Base-by-base conservation (phyloP, 371 early-diverging fungal species). In the Apophysomyces trapeziformis region DNA sequence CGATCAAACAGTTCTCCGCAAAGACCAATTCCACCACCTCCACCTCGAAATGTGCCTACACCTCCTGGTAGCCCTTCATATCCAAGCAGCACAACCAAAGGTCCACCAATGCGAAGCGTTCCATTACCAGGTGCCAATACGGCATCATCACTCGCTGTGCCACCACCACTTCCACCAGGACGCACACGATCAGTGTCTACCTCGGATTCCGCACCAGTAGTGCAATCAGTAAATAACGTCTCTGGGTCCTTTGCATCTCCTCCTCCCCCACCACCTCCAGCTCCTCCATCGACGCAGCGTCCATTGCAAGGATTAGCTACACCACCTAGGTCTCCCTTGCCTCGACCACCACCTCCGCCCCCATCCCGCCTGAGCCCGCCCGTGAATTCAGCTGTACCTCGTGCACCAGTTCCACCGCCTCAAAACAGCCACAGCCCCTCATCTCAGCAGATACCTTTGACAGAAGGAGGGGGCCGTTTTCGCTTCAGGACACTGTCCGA, bases 1-100 rank as follows among this genome's bases (percentile, higher is more conserved):
- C 69, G 78, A 58, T 78, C 82, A 6, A 75, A 68, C 21, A 81
- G 82, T 18, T 78, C 82, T 38, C 82, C 82, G n/a, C 78, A 76
- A 56, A 26, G 77, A 46, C 73, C 78, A 14, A 60, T 81, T 4
- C 82, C 82, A 14, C 75, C 77, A 5, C 68, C 78, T 7, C 80
- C 79, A 11, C 75, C 78, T 32, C 63, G 76, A 57, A 60, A 70
- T 46, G 68, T 72, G 0, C 77, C 81, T 46, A 68, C 82, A 18
- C 73, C 78, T 13, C 78, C 75, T 6, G 60, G n/a, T 9, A 69
- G 68, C 47, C 70, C 72, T 7, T 43, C 64, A 54, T 12, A 45
- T 8, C 50, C 18, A 63, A 38, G 63, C 8, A 13, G 50, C 26
- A 57, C 44, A 18, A 32, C 50, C 26, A 66, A 71, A 7, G 47